These are phyloP conservation scores for Hypoxylon perforatum DNA, from an alignment of 495 filamentous ascomycete species.

Conservation along the genomic window DNA sequence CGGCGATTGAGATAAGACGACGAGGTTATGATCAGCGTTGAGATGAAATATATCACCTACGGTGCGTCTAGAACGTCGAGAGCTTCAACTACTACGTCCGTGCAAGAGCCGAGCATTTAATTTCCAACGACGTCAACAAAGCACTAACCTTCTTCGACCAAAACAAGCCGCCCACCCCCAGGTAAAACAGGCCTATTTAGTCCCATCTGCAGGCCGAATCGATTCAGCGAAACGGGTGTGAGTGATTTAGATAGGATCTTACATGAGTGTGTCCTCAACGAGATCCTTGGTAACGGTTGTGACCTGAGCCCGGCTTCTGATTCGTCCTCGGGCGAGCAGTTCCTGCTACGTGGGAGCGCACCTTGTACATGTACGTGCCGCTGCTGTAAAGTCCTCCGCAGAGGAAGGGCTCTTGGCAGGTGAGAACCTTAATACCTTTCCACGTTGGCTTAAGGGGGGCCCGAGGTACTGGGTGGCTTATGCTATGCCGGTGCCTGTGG, in stretches of 20 bases:
- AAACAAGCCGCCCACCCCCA: neutral
- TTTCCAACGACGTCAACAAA: slow-evolving; percentile 3
- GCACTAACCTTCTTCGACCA: slow-evolving; percentile 8
- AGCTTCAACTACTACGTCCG: slow-evolving; percentile 5
- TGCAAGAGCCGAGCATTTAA: slow-evolving; percentile 9
- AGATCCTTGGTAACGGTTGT: slow-evolving; percentile 44
- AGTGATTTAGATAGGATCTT: slow-evolving; percentile 37
- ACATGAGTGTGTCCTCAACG: slow-evolving; percentile 31
- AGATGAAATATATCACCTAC: slow-evolving; percentile 14
- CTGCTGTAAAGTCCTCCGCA: slow-evolving; percentile 39
- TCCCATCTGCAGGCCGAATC: slow-evolving; percentile 17
- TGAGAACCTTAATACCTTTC: slow-evolving; percentile 42
- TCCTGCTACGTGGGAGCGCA: slow-evolving; percentile 24
- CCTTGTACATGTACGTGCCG: slow-evolving; percentile 39
- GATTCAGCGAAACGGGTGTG: slow-evolving; percentile 15
- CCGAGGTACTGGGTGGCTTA: slow-evolving; percentile 43
- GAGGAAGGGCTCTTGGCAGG: slow-evolving; percentile 37
- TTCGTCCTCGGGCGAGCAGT: slow-evolving; percentile 22
- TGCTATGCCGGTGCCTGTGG: slow-evolving; percentile 35
- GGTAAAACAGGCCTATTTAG: neutral
- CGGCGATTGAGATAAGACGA: slow-evolving; percentile 24
- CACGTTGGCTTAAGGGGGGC: slow-evolving; percentile 37
- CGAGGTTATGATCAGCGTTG: slow-evolving; percentile 12
- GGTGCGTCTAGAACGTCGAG: slow-evolving; percentile 21
- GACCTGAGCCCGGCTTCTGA: slow-evolving; percentile 32